Conservation (phyloP, 371 early-diverging fungal species). For the Sporodiniella umbellata region DNA sequence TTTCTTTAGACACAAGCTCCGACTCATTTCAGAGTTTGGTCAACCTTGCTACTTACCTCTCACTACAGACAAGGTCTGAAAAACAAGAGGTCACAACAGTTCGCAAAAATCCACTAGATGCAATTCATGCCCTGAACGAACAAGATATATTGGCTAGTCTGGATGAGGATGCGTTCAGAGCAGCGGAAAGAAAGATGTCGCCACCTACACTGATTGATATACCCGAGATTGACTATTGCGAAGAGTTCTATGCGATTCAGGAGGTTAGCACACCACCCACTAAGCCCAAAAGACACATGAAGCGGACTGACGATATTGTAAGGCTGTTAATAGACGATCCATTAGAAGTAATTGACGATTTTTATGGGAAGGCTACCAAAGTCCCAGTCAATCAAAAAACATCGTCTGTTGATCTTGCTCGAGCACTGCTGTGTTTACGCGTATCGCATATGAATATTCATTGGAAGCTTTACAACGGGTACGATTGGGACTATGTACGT, state of each 20-base stretch:
- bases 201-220: slow-evolving; percentile 17
- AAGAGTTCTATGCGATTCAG: slow-evolving; percentile 41
- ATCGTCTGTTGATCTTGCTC: slow-evolving; percentile 19
- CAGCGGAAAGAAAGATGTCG: slow-evolving; percentile 3
- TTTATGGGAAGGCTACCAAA: slow-evolving; percentile 41
- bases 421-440: slow-evolving; percentile 45
- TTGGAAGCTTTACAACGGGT: slow-evolving; percentile 66
- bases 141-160: slow-evolving; percentile 48
- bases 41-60: slow-evolving; percentile 36
- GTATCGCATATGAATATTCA: slow-evolving; percentile 56
- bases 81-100: too few relatives aligned
- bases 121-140: neutral
- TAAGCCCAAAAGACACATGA: neutral
- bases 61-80: neutral
- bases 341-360: slow-evolving; percentile 60
- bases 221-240: slow-evolving; percentile 36
- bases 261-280: neutral
- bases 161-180: slow-evolving; percentile 59
- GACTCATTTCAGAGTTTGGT: slow-evolving; percentile 73
- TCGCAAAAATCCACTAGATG: neutral
- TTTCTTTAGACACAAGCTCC: slow-evolving; percentile 60
- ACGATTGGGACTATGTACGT: slow-evolving; percentile 46
- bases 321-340: slow-evolving; percentile 18
- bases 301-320: slow-evolving; percentile 13
- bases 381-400: slow-evolving; percentile 20